Conservation (phyloP, 1,139 yeast species). For the Saccharomyces hybrid region DNA sequence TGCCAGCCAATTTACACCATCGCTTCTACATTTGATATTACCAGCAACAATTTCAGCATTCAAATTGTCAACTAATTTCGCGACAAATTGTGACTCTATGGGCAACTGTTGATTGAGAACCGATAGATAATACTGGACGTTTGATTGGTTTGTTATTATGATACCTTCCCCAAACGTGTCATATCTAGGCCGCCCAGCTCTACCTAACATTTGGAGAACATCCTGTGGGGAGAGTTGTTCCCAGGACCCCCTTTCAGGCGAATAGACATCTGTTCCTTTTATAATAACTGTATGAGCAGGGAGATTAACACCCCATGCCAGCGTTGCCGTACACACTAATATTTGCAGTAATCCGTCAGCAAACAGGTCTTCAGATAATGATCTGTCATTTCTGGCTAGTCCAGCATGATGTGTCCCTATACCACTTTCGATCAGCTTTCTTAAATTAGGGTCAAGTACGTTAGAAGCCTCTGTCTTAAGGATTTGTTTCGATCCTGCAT, state of each 20-base stretch:
- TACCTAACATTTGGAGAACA: constrained; percentile 87
- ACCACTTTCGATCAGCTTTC: constrained; percentile 59
- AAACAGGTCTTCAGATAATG: constrained; percentile 75
- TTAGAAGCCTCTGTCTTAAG: constrained; percentile 55
- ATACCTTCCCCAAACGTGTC: constrained; percentile 92
- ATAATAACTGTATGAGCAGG: constrained; percentile 96
- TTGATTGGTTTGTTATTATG: constrained; percentile 80
- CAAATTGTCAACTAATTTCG: constrained; percentile 60
- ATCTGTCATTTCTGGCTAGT: constrained; percentile 61
- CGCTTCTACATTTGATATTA: constrained; percentile 49
- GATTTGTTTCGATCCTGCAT: constrained; percentile 54
- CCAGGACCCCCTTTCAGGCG: constrained; percentile 87
- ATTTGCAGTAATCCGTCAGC: constrained; percentile 80
- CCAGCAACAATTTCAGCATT: constrained; percentile 88
- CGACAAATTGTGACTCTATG: constrained; percentile 79
- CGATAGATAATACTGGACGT: constrained; percentile 81
- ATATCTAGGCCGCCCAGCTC: constrained; percentile 96
- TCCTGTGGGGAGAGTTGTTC: constrained; percentile 87
- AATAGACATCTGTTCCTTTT: constrained; percentile 89
- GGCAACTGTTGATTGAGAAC: constrained; percentile 84
- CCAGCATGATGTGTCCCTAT: constrained; percentile 97
- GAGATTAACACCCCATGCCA: constrained; percentile 97
- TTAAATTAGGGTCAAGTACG: constrained; percentile 48
- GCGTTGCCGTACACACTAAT: constrained; percentile 86
- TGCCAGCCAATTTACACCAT: constrained; percentile 73